Percentiles rank a stretch among this genome's conserved stretches.
Conservation (phyloP, 2,329 filamentous ascomycete genomes). For the Fusarium haematococcum region DNA sequence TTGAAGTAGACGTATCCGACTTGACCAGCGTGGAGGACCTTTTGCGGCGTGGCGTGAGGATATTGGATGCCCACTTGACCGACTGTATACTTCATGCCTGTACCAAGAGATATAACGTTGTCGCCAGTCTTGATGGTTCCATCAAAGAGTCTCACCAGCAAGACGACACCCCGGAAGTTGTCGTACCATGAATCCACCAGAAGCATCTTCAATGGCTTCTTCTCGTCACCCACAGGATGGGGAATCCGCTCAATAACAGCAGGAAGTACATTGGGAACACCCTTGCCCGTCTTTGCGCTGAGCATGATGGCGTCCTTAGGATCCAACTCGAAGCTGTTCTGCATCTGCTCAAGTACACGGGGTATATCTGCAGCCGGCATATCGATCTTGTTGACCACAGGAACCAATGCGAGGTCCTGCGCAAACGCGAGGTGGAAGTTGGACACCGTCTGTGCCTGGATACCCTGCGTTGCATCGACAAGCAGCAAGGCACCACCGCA, state of each 20-base stretch:
- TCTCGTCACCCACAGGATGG: slow-evolving; percentile 78
- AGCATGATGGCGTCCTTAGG: slow-evolving; percentile 77
- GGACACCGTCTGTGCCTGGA: slow-evolving; percentile 97
- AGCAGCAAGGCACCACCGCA: slow-evolving; percentile 93
- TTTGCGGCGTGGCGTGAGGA: slow-evolving; percentile 85
- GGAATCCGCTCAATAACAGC: slow-evolving; percentile 88
- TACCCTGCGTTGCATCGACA: slow-evolving; percentile 95
- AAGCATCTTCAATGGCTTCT: slow-evolving; percentile 82
- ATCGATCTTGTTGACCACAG: slow-evolving; percentile 97
- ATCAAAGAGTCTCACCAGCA: slow-evolving; percentile 92
- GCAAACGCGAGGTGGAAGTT: slow-evolving; percentile 99
- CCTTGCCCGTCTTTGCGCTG: slow-evolving; percentile 93
- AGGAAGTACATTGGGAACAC: slow-evolving; percentile 85
- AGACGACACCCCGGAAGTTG: slow-evolving; percentile 91
- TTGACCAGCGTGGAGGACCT: slow-evolving; percentile 85
- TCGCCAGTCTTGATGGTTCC: slow-evolving; percentile 86
- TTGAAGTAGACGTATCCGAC: slow-evolving; percentile 98
- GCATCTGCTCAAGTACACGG: slow-evolving; percentile 87
- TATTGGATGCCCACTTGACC: slow-evolving; percentile 98
- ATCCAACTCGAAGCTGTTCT: slow-evolving; percentile 88
- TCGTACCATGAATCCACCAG: slow-evolving; percentile 99
- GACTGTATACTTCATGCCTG: slow-evolving; percentile 88
- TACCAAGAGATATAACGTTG: slow-evolving; percentile 87
- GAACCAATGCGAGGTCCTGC: slow-evolving; percentile 86
- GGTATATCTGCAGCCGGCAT: slow-evolving; percentile 89